phyloP scores from a whole-genome alignment of 176 grass and related monocot genomes.

The Musa acuminata region DNA sequence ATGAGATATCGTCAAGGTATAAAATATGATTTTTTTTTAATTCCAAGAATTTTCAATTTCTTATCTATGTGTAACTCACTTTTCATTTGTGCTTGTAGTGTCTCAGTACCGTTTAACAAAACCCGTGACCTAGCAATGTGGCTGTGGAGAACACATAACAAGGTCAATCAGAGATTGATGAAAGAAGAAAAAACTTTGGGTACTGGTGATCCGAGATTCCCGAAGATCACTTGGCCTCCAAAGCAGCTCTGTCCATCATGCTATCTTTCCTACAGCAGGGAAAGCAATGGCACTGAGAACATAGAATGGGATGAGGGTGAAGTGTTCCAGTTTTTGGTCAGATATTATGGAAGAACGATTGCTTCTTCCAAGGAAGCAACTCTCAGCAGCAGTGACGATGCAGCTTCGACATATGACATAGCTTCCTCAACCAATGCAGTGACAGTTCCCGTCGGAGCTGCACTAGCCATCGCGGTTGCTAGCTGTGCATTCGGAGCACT shows the following conservation, averaged over 20 bases:
- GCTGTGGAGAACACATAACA: conserved; percentile 89
- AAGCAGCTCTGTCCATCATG: conserved; percentile 67
- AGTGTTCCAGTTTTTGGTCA: conserved; percentile 76
- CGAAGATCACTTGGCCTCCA: conserved; percentile 73
- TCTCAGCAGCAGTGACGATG: conserved; percentile 22
- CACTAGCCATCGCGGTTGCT: conserved; percentile 59
- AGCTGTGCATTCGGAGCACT: conserved; percentile 82
- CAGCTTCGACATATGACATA: conserved; percentile 33
- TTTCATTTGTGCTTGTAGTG: conserved; percentile 41
- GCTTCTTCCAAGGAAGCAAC: conserved; percentile 36
- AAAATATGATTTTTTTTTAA: neutral
- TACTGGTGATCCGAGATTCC: conserved; percentile 73
- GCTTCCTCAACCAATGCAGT: conserved; percentile 32
- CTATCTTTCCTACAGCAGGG: conserved; percentile 42
- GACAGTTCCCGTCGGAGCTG: conserved; percentile 66
- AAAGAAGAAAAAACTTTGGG: conserved; percentile 70
- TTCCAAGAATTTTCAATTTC: neutral
- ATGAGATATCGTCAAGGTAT: conserved; percentile 87
- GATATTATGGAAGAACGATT: conserved; percentile 73
- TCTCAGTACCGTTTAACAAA: conserved; percentile 67
- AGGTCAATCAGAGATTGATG: conserved; percentile 92
- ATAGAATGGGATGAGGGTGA: conserved; percentile 76
- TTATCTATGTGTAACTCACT: neutral
- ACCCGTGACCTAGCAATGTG: conserved; percentile 66
- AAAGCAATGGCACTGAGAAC: conserved; percentile 26